These are phyloP conservation scores for Talaromyces stipitatus DNA, from an alignment of 495 filamentous ascomycete genomes.

Conservation along the genomic window DNA sequence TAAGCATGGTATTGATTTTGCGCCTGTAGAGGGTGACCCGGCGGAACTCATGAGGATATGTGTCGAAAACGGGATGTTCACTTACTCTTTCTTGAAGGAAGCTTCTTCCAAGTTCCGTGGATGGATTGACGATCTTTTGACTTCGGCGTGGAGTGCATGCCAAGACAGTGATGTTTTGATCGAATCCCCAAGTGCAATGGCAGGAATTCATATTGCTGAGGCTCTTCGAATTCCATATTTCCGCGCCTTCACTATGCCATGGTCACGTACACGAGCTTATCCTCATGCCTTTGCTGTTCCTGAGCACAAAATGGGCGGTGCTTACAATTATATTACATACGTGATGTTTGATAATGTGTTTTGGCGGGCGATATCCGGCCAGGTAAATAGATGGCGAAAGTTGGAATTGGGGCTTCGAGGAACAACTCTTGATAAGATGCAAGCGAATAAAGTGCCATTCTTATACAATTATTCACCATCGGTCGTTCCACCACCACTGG, in stretches of 20 bases:
- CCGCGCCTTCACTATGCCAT: conserved; percentile 97
- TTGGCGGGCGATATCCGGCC: conserved; percentile 86
- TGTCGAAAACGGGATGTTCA: conserved; percentile 97
- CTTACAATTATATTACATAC: conserved; percentile 92
- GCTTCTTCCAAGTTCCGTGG: conserved; percentile 84
- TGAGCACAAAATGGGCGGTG: conserved; percentile 86
- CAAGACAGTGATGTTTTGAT: conserved; percentile 86
- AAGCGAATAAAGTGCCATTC: conserved; percentile 93
- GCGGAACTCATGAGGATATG: conserved; percentile 92
- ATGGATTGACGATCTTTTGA: conserved; percentile 85
- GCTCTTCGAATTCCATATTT: conserved; percentile 92
- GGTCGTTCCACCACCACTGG: conserved; percentile 85
- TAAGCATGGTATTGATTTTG: conserved; percentile 88
- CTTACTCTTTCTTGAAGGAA: conserved; percentile 79
- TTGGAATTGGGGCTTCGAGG: conserved; percentile 67
- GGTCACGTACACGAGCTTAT: conserved; percentile 92
- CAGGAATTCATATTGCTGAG: conserved; percentile 97
- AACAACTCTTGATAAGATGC: conserved; percentile 84
- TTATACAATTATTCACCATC: conserved; percentile 94
- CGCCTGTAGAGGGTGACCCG: conserved; percentile 80
- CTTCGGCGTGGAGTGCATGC: conserved; percentile 78
- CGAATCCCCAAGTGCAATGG: conserved; percentile 96
- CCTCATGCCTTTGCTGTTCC: conserved; percentile 97
- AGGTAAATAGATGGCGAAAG: conserved; percentile 90
- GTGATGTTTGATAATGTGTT: conserved; percentile 97